These are phyloP conservation scores for Uronychia binucleata DNA, from an alignment of 73 alveolate genomes.

Conservation along the genomic window DNA sequence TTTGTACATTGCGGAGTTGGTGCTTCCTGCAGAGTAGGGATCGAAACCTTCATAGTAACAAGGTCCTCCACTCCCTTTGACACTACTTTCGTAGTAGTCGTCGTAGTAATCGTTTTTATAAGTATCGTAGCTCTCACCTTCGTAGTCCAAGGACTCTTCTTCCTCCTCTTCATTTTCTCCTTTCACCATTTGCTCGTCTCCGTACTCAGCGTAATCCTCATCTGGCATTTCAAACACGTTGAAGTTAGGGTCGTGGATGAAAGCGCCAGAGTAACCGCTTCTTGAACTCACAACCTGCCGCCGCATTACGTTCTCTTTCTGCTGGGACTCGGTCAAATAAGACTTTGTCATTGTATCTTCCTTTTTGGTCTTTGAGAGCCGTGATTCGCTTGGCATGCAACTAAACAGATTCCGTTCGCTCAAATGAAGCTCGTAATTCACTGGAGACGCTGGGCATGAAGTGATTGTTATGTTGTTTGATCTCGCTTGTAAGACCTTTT, in stretches of 20 bases:
- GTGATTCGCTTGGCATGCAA: too few species aligned
- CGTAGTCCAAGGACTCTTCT: background rate
- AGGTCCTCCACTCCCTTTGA: background rate
- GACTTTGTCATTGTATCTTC: background rate
- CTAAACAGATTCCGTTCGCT: background rate
- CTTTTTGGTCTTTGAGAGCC: background rate
- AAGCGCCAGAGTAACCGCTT: background rate
- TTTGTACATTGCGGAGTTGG: background rate
- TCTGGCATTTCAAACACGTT: background rate
- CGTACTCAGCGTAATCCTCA: background rate
- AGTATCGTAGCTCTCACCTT: background rate
- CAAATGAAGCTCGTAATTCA: background rate
- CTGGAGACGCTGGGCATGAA: background rate
- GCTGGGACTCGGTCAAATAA: background rate
- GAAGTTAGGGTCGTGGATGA: background rate
- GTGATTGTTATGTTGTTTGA: too few species aligned
- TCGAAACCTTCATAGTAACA: background rate
- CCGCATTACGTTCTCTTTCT: background rate
- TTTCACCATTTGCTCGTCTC: background rate
- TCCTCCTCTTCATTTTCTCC: background rate
- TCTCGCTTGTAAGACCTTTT: background rate
- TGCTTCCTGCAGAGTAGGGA: background rate
- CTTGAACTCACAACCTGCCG: background rate
- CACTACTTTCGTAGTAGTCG: too few species aligned
- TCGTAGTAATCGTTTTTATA: too few species aligned